A percentile compares a stretch with the other conserved stretches of the same genome.
Evolutionary conservation across 768 basidiomycete species (phyloP).

Genomic region (Serendipita sp.): DNA sequence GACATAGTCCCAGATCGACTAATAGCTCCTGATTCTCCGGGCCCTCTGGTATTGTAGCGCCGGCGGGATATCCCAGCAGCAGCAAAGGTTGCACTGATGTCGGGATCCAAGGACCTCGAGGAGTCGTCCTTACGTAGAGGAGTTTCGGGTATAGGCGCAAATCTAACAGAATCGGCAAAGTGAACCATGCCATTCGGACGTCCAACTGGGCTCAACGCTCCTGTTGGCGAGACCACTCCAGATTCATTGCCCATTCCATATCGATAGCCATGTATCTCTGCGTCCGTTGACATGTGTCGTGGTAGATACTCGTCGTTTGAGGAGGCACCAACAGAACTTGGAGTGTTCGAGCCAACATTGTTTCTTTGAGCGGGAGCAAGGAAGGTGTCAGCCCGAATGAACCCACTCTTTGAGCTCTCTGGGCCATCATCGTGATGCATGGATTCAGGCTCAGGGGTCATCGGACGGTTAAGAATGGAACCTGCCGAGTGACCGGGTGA

Average conservation of each 20-base stretch:
- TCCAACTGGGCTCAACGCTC: background rate
- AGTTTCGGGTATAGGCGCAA: background rate
- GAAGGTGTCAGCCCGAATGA: background rate
- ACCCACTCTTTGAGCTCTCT: background rate
- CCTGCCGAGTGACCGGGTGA: constrained; percentile 24
- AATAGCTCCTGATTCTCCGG: constrained; percentile 17
- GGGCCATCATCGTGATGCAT: background rate
- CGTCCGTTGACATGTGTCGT: background rate
- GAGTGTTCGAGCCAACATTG: background rate
- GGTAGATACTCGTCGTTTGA: background rate
- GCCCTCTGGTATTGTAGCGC: constrained; percentile 12
- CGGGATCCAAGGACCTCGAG: background rate
- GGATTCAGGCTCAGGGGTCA: background rate
- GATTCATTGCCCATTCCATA: background rate
- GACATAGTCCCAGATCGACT: constrained; percentile 12
- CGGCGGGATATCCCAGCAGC: background rate
- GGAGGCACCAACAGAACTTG: background rate
- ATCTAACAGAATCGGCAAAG: background rate
- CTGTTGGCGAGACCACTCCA: background rate
- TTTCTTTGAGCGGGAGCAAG: background rate
- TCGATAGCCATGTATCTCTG: background rate
- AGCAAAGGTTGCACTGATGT: background rate
- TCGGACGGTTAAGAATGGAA: background rate
- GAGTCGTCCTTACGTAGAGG: background rate
- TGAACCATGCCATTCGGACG: background rate